Base-by-base conservation (phyloP, 2,329 filamentous ascomycete genomes). In the Trematosphaeria pertusa region DNA sequence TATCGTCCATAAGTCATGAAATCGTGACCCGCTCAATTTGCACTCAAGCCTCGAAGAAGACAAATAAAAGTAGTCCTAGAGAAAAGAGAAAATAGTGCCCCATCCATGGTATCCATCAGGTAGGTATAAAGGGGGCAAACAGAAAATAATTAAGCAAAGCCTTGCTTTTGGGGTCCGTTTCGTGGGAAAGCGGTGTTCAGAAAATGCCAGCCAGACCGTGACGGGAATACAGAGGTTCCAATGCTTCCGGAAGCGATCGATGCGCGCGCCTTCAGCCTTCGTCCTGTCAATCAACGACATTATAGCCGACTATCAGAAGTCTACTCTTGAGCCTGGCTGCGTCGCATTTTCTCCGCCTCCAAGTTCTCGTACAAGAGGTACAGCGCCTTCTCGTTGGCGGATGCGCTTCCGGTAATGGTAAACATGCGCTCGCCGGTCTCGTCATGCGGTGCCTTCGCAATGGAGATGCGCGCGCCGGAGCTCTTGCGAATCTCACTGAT, bases 371-470 rank as follows among this genome's bases (percentile, higher is more conserved):
- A 99, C 55, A 99, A 81, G 43, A 99, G 86, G 75, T 96, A 97
- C 20, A 99, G 81, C 4, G 94, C 94, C 62, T 91, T 93, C 77
- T 99, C 94, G 66, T 99, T 99, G 56, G 91, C 91, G 76, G 87
- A 88, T 50, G 90, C 87, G 51, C 89, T 95, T 60, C 94, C 94
- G 83, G 96, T 97, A 72, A 99, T 99, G 68, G 94, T 99, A 79
- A 99, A 99, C 94, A 99, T 99, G 66, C 94, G 87, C 82, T 99
- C 94, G 59, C 94, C 94, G 50, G 91, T 95, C 61, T 97, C 94
- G 64, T 99, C 94, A 68, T 99, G 94, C 46, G 94, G 91, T 36
- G 92, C 87, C 81, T 97, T 97, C 63, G 93, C 93, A 73, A 97
- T 97, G 35, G 92, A 97, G 76, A 99, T 99, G 66, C 93, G 89